Evolutionary conservation across 164 flowering plant species (phyloP).

Genomic region (Annona squamosa): DNA sequence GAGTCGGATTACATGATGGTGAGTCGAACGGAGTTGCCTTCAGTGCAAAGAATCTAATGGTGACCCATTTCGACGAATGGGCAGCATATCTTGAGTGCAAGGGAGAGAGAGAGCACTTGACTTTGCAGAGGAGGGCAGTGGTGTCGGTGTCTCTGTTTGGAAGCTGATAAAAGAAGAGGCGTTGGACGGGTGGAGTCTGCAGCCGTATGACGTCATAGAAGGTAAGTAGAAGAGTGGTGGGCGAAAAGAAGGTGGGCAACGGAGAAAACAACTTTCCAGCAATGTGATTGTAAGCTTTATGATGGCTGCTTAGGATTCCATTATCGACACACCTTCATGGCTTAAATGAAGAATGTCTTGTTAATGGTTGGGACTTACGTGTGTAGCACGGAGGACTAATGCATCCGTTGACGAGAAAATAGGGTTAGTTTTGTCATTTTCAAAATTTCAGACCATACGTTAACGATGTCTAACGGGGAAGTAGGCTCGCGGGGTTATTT

Average conservation of each 20-base stretch:
- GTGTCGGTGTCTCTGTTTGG: not conserved
- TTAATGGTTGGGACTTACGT: too few species aligned
- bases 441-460: too few species aligned
- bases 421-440: too few species aligned
- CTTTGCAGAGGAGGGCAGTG: constrained; percentile 14
- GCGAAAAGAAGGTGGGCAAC: constrained; percentile 14
- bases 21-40: constrained; percentile 24
- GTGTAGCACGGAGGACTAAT: too few species aligned
- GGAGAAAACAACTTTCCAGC: not conserved
- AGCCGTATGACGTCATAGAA: constrained; percentile 9
- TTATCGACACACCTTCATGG: too few species aligned
- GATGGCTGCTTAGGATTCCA: not conserved
- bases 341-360: too few species aligned
- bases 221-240: constrained; percentile 10
- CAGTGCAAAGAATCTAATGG: constrained; percentile 20
- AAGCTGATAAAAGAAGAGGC: constrained; percentile 8
- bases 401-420: too few species aligned
- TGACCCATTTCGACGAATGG: constrained; percentile 27
- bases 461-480: too few species aligned
- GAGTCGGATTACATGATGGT: constrained; percentile 6
- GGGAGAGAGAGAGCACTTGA: constrained; percentile 35
- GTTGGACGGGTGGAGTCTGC: not conserved
- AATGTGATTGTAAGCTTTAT: not conserved
- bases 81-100: constrained; percentile 31
- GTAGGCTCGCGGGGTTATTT: too few species aligned